A percentile compares a stretch with the other conserved stretches of the same genome.
Evolutionary conservation across 495 filamentous ascomycete genomes (phyloP).

Genomic region (Penicillium coffeae): DNA sequence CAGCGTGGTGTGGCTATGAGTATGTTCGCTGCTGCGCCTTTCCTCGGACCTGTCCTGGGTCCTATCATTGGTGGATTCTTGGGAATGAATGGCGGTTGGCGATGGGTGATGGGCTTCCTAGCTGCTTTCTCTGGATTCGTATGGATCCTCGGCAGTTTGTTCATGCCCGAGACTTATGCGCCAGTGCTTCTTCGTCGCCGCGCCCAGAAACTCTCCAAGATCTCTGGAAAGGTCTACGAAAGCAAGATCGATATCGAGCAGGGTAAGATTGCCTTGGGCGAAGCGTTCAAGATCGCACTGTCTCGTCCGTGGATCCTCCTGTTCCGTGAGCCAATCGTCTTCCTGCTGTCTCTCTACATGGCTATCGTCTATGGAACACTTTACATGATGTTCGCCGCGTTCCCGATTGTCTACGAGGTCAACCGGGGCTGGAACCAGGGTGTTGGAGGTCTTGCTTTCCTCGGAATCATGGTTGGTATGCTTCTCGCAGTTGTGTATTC

Average conservation of each 20-base stretch:
- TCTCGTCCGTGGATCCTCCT: constrained; percentile 50
- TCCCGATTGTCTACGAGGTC: constrained; percentile 72
- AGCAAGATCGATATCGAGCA: constrained; percentile 46
- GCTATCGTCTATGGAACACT: constrained; percentile 72
- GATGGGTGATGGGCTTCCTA: constrained; percentile 62
- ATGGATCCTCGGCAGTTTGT: constrained; percentile 51
- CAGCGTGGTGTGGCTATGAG: constrained; percentile 62
- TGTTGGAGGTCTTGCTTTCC: constrained; percentile 70
- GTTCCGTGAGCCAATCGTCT: constrained; percentile 56
- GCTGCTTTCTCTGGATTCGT: constrained; percentile 49
- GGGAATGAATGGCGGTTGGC: constrained; percentile 56
- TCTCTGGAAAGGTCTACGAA: constrained; percentile 54
- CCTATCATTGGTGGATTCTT: constrained; percentile 61
- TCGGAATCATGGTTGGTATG: constrained; percentile 84
- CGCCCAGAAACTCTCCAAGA: constrained; percentile 48
- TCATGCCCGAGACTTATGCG: constrained; percentile 60
- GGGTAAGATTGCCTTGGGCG: constrained; percentile 31
- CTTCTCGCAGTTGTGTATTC: constrained; percentile 52
- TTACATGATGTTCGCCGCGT: constrained; percentile 81
- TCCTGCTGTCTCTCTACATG: constrained; percentile 67
- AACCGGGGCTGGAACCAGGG: constrained; percentile 72
- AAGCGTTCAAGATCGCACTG: constrained; percentile 43
- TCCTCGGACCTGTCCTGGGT: constrained; percentile 64
- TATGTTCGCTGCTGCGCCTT: constrained; percentile 64
- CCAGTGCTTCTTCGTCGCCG: constrained; percentile 55